Base-by-base conservation (phyloP, 495 filamentous ascomycete genomes). In the Delitschia confertaspora region DNA sequence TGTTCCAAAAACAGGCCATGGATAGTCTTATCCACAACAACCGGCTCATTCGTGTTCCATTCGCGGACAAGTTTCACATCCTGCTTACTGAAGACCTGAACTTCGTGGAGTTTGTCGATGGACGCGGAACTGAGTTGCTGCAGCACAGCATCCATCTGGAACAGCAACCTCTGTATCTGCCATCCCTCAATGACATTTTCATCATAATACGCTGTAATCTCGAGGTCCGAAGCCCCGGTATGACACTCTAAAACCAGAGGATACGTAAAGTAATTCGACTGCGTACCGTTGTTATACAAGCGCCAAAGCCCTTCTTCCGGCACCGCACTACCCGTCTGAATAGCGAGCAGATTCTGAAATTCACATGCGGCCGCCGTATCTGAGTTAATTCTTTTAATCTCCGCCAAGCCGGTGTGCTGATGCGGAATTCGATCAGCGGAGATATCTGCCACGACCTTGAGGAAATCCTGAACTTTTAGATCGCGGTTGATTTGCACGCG, bases 281-380 rank as follows among this genome's bases (percentile, higher is more conserved):
- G 41, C n/a, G 47, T 33, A 38, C 46, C 41, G 10, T 45, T 49
- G 25, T 43, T 42, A 17, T 49, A 34, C 23, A 57, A 56, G 33
- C 36, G 35, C 40, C 64, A 39, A 22, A 58, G 40, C 16, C 49
- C 29, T 40, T 57, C 57, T 7, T 44, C 10, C 6, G 42, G 47
- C 13, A 46, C 31, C 40, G 42, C 24, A 3, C 43, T 38, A 18
- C 53, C 62, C 0, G 69, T 59, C 38, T 80, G 68, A 17, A 82
- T 69, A 8, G 73, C 71, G 7, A 80, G 59, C 6, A 78, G 62
- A 37, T 69, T 80, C n/a, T 71, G 66, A 33, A 80, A 70, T 41
- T 81, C 78, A 42, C 79, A 82, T 10, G 80, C 80, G 47, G 74
- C 65, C 24, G 73, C 66, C 3, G 80, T 73, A 49, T 83, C 79